Conservation (phyloP, 345 rosid genomes). For the Noccaea caerulescens region DNA sequence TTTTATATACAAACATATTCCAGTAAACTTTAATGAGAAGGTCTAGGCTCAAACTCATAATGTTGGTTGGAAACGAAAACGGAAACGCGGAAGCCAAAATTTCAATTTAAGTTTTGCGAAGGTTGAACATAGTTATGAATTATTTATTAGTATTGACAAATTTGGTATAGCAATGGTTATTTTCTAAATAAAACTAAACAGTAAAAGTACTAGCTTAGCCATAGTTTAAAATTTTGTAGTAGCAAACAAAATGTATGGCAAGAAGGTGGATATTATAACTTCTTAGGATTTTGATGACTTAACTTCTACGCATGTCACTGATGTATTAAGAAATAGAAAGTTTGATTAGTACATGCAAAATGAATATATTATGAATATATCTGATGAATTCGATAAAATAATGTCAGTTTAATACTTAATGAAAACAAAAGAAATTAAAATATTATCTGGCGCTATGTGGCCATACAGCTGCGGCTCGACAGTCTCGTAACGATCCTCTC, state of each 20-base stretch:
- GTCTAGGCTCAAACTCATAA: not conserved
- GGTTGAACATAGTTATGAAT: not conserved
- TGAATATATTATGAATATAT: not conserved
- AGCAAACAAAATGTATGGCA: not conserved
- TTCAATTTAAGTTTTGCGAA: not conserved
- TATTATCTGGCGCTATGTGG: slow-evolving; percentile 7
- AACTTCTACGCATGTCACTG: slow-evolving; percentile 23
- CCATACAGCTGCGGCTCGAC: slow-evolving; percentile 42
- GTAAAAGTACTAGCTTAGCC: not conserved
- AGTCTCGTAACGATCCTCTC: slow-evolving; percentile 37
- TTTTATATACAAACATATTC: not conserved
- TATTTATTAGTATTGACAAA: not conserved
- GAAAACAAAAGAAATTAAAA: not conserved
- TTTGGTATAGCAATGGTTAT: not conserved
- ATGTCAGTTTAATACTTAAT: not conserved
- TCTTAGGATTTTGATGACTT: slow-evolving; percentile 5
- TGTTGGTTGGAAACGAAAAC: too few relatives aligned
- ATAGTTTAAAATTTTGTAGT: too few relatives aligned
- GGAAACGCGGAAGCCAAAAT: too few relatives aligned
- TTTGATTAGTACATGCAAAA: slow-evolving; percentile 8
- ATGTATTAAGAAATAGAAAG: slow-evolving; percentile 16
- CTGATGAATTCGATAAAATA: slow-evolving; percentile 2
- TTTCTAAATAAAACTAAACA: not conserved
- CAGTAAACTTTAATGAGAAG: not conserved
- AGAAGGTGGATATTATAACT: not conserved